phyloP scores from a whole-genome alignment of 1,139 yeast genomes.

The Geotrichum fermentans region DNA sequence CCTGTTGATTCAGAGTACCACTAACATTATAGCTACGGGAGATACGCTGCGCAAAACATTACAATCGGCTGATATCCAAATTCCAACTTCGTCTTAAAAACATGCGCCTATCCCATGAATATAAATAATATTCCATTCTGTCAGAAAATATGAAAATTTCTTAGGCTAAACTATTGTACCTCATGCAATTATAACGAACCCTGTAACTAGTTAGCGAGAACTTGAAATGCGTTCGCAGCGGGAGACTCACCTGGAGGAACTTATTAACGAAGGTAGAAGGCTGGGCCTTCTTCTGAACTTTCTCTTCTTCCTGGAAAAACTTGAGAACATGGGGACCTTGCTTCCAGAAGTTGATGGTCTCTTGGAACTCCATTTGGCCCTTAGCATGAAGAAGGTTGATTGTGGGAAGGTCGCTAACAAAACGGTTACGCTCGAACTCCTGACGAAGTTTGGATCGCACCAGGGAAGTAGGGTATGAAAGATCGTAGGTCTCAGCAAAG shows the following conservation, averaged over 20 bases:
- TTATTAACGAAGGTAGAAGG: slow-evolving; percentile 51
- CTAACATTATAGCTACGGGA: slow-evolving; percentile 24
- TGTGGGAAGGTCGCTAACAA: slow-evolving; percentile 59
- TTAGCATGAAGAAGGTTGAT: slow-evolving; percentile 67
- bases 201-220: slow-evolving; percentile 5
- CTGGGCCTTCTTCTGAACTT: slow-evolving; percentile 31
- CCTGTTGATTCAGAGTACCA: neutral
- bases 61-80: slow-evolving; percentile 8
- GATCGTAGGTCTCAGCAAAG: slow-evolving; percentile 60
- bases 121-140: too few relatives aligned
- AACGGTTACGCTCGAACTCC: slow-evolving; percentile 82
- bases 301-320: slow-evolving; percentile 65
- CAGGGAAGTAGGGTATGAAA: slow-evolving; percentile 77
- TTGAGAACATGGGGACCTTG: slow-evolving; percentile 82
- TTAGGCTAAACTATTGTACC: neutral
- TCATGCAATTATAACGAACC: slow-evolving; percentile 12
- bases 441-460: slow-evolving; percentile 83
- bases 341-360: slow-evolving; percentile 84
- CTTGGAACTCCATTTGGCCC: slow-evolving; percentile 91
- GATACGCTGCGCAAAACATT: slow-evolving; percentile 23
- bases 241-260: slow-evolving; percentile 45
- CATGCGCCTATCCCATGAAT: neutral
- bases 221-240: slow-evolving; percentile 1
- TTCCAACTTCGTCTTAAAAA: neutral
- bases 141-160: neutral